Evolutionary conservation across 331 rosid genomes (phyloP).

Genomic region (Pyracantha coccinea): DNA sequence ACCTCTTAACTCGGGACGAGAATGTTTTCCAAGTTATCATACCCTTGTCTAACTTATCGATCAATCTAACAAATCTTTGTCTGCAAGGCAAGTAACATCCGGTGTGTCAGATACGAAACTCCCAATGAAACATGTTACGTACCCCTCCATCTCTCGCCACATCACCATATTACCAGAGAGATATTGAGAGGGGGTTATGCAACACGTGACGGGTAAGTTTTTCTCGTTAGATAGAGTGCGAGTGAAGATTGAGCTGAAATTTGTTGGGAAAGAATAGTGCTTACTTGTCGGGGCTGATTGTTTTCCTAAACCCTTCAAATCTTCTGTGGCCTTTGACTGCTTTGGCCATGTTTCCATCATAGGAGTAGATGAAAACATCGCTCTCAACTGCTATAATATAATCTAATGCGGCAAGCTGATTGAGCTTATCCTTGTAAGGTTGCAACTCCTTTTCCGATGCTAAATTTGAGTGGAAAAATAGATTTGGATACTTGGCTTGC

Average conservation of each 20-base stretch:
- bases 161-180: too few species aligned
- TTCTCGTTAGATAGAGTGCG: not conserved
- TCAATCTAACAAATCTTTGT: constrained; percentile 35
- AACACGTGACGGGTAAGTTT: not conserved
- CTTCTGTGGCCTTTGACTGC: constrained; percentile 55
- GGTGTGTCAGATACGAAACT: too few species aligned
- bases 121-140: too few species aligned
- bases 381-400: constrained; percentile 48
- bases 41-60: constrained; percentile 42
- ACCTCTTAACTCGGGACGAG: constrained; percentile 28
- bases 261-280: not conserved
- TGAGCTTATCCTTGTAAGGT: constrained; percentile 32
- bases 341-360: constrained; percentile 72
- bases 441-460: constrained; percentile 52
- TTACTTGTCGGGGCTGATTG: constrained; percentile 57
- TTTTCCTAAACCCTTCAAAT: constrained; percentile 50
- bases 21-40: constrained; percentile 40
- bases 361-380: constrained; percentile 51
- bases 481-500: constrained; percentile 33
- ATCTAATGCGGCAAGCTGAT: constrained; percentile 71
- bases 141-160: too few species aligned
- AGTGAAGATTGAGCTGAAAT: not conserved
- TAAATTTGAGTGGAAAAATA: constrained; percentile 34
- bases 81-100: constrained; percentile 20
- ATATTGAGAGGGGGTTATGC: too few species aligned